These are phyloP conservation scores for Diaporthe sp. DNA, from an alignment of 2,329 filamentous ascomycete species.

Conservation along the genomic window DNA sequence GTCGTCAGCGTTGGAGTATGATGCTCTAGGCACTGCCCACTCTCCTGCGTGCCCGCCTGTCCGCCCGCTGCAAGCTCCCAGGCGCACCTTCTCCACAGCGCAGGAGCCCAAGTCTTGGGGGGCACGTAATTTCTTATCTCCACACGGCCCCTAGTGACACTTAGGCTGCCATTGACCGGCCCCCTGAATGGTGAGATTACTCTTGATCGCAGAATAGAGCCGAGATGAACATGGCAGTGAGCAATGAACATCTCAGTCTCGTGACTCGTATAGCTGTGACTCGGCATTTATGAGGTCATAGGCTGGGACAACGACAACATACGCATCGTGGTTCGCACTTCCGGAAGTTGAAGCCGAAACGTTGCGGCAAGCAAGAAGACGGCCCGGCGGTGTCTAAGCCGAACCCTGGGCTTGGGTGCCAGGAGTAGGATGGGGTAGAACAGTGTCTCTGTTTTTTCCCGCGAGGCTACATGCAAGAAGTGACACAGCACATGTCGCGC, in stretches of 20 bases:
- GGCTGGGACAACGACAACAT: not conserved
- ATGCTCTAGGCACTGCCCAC: not conserved
- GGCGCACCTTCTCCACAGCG: not conserved
- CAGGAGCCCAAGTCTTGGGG: not conserved
- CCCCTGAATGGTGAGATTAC: constrained; percentile 36
- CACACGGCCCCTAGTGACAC: constrained; percentile 9
- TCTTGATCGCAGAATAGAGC: constrained; percentile 14
- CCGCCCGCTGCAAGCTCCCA: constrained; percentile 7
- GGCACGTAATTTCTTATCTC: not conserved
- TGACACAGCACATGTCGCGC: too few relatives aligned
- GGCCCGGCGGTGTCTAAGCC: not conserved
- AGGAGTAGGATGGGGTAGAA: not conserved
- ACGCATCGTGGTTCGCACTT: not conserved
- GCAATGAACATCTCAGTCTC: constrained; percentile 21
- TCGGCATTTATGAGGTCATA: not conserved
- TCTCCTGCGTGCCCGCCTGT: not conserved
- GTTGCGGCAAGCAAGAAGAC: not conserved
- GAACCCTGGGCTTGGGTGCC: not conserved
- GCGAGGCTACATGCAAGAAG: not conserved
- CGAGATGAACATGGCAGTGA: constrained; percentile 30
- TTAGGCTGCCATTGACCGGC: constrained; percentile 10
- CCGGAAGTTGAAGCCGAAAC: not conserved
- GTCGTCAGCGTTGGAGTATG: constrained; percentile 1
- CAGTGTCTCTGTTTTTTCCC: too few relatives aligned
- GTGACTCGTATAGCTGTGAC: constrained; percentile 10